Base-by-base conservation (phyloP, 768 basidiomycete genomes). In the Serendipita indica region DNA sequence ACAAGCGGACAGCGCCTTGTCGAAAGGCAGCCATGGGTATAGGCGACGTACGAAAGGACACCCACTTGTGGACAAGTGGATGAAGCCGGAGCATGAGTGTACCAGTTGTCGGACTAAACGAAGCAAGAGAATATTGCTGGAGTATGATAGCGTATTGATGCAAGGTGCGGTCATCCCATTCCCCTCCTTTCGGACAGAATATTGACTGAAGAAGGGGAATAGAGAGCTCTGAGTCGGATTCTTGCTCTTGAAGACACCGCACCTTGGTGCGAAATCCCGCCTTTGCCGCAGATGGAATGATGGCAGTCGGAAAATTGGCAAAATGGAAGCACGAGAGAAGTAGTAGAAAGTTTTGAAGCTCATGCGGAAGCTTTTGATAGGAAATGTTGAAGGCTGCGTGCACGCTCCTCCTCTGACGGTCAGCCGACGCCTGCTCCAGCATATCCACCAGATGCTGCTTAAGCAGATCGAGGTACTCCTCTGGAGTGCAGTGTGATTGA, bases 381-480 rank as follows among this genome's bases (percentile, higher is more conserved):
- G 49, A 16, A 2, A 54, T 27, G n/a, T 54, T 28, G 3, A 54
- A 54, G 7, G 49, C 30, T 1, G 49, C 49, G 49, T 54, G 32
- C n/a, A 28, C 49, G 25, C 49, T 28, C 32, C 32, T 18, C n/a
- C 32, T 20, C n/a, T 54, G 49, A 2, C 10, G 49, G 32, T 54
- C 49, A 25, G 2, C 2, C 7, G 25, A 16, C n/a, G 49, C 16
- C 10, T 12, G n/a, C 20, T 54, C 49, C 49, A 54, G 22, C 10
- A 54, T 7, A 12, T 54, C 49, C 22, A 28, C n/a, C n/a, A 54
- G 49, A 30, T 54, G 49, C 32, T 32, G 5, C 12, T 27, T 28
- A 30, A 54, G 49, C 7, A 54, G 49, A 7, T 54, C 49, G 12
- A 28, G n/a, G 32, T 54, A 54, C 25, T 54, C 49, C 22, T 54